phyloP scores from a whole-genome alignment of 352 stramenopile genomes.

The Thraustochytrium sp. region DNA sequence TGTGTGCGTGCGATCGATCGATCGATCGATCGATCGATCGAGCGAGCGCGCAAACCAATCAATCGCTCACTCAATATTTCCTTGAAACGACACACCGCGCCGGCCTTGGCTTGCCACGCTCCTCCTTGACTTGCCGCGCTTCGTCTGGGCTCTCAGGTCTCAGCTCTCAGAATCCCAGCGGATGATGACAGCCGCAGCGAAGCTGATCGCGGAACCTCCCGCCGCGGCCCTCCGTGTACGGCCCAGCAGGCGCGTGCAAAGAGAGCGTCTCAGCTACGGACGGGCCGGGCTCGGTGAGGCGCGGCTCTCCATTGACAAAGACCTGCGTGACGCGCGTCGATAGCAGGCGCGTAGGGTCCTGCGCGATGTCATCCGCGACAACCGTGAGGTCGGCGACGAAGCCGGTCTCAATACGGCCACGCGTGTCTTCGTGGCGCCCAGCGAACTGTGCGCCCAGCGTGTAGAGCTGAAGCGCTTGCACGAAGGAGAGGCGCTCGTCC shows the following conservation, averaged over 20 bases:
- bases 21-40: too few species aligned
- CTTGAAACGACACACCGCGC: too few species aligned
- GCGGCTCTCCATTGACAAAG: background rate
- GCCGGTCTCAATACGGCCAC: constrained; percentile 44
- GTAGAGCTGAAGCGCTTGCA: constrained; percentile 69
- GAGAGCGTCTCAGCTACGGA: background rate
- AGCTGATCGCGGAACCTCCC: background rate
- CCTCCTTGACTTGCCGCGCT: too few species aligned
- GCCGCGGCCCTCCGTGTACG: background rate
- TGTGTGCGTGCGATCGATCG: too few species aligned
- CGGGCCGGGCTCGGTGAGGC: background rate
- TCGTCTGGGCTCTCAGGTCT: too few species aligned
- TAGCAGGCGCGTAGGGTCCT: background rate
- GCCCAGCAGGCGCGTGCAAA: background rate
- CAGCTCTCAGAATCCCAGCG: background rate
- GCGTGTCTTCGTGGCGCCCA: constrained; percentile 21
- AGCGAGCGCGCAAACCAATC: too few species aligned
- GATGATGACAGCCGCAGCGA: constrained; percentile 8
- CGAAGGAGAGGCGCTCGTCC: constrained; percentile 64
- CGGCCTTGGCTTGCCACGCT: too few species aligned
- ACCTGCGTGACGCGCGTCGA: background rate
- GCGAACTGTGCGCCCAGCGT: constrained; percentile 55
- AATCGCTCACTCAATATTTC: too few species aligned
- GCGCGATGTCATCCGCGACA: background rate
- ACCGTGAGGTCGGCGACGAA: constrained; percentile 47